phyloP scores from a whole-genome alignment of 2,329 filamentous ascomycete species.

The Aaosphaeria arxii region DNA sequence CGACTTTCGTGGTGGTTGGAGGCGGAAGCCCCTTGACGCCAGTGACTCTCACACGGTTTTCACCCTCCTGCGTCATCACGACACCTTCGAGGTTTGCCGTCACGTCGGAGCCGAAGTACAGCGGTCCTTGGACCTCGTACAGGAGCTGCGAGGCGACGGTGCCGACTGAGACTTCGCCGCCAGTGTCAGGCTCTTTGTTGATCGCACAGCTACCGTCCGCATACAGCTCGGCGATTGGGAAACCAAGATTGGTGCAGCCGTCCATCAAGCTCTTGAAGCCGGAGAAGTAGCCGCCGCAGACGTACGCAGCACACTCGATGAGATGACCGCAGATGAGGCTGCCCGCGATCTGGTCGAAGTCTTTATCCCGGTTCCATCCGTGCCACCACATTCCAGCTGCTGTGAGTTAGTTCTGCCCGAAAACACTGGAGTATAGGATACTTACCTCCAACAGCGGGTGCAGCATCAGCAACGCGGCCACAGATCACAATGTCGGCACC shows the following conservation, averaged over 20 bases:
- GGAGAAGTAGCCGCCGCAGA: slow-evolving; percentile 51
- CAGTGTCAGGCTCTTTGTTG: slow-evolving; percentile 36
- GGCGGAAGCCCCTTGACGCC: slow-evolving; percentile 40
- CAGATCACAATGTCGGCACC: slow-evolving; percentile 43
- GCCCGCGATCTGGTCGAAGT: slow-evolving; percentile 50
- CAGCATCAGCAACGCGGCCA: slow-evolving; percentile 41
- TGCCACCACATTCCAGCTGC: slow-evolving; percentile 43
- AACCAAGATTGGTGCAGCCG: slow-evolving; percentile 34
- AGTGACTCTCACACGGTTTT: slow-evolving; percentile 48
- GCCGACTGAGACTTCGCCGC: slow-evolving; percentile 39
- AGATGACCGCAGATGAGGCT: slow-evolving; percentile 52
- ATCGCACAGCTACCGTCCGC: slow-evolving; percentile 42
- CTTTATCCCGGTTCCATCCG: slow-evolving; percentile 35
- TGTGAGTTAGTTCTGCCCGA: slow-evolving; percentile 23
- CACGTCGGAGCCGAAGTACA: slow-evolving; percentile 55
- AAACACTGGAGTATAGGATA: background rate
- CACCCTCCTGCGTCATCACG: slow-evolving; percentile 48
- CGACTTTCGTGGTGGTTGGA: slow-evolving; percentile 44
- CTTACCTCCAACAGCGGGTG: slow-evolving; percentile 39
- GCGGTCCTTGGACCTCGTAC: slow-evolving; percentile 13
- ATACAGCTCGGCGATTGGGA: slow-evolving; percentile 47
- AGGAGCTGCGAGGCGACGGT: slow-evolving; percentile 50
- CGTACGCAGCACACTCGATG: slow-evolving; percentile 55
- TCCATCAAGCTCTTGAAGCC: slow-evolving; percentile 42
- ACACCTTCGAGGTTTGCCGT: slow-evolving; percentile 48